These are phyloP conservation scores for Phaeodactylum tricornutum DNA, from an alignment of 108 stramenopile species.

Conservation along the genomic window DNA sequence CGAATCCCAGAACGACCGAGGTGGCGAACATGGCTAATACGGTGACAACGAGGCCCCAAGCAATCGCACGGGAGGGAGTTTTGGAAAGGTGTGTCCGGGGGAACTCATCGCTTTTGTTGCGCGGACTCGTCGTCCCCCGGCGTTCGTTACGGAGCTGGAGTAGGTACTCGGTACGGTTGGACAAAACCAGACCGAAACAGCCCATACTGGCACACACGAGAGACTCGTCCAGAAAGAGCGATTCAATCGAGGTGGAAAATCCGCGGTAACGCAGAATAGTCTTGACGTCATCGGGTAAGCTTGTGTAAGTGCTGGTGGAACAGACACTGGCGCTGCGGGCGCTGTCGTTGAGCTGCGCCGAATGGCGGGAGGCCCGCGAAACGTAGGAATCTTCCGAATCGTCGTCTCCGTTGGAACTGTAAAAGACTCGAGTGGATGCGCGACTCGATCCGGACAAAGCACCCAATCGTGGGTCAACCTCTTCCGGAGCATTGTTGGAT, in stretches of 20 bases:
- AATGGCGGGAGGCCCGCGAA: neutral
- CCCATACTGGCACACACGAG: slow-evolving; percentile 70
- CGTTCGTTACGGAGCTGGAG: slow-evolving; percentile 64
- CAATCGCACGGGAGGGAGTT: slow-evolving; percentile 41
- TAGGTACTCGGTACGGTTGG: slow-evolving; percentile 65
- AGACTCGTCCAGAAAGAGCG: slow-evolving; percentile 70
- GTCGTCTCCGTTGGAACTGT: slow-evolving; percentile 18
- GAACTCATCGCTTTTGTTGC: neutral
- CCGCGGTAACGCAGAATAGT: slow-evolving; percentile 62
- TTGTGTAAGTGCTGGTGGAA: neutral
- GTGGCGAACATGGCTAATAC: slow-evolving; percentile 38
- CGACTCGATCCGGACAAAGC: too few relatives aligned
- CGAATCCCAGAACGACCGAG: slow-evolving; percentile 69
- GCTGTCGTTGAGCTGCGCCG: neutral
- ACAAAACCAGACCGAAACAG: slow-evolving; percentile 71
- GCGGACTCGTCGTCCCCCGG: slow-evolving; percentile 25
- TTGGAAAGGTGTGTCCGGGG: too few relatives aligned
- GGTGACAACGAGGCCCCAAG: slow-evolving; percentile 43
- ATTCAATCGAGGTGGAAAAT: slow-evolving; percentile 62
- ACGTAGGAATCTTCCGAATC: slow-evolving; percentile 30
- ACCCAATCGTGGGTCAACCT: too few relatives aligned
- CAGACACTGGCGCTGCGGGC: neutral
- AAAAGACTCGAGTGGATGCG: too few relatives aligned
- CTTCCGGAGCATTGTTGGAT: too few relatives aligned
- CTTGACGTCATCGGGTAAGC: neutral